These are phyloP conservation scores for Backusella sp. DNA, from an alignment of 192 early-diverging fungal species.

Conservation along the genomic window DNA sequence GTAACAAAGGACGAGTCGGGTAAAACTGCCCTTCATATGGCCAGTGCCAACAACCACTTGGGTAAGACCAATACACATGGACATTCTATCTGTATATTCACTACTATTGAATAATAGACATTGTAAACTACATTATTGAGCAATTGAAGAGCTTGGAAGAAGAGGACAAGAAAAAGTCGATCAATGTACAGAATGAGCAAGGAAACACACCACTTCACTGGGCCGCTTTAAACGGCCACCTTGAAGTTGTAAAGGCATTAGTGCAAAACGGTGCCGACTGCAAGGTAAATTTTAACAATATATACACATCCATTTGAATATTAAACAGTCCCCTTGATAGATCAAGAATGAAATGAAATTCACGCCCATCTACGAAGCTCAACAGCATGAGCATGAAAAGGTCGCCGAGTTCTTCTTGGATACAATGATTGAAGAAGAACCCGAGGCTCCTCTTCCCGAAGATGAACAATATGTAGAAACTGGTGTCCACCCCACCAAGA, in stretches of 20 bases:
- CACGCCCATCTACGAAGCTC: conserved; percentile 51
- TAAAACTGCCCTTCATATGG: conserved; percentile 79
- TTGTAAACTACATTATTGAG: conserved; percentile 50
- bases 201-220: conserved; percentile 80
- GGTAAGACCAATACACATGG: conserved; percentile 25
- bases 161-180: conserved; percentile 14
- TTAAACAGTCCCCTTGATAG: conserved; percentile 18
- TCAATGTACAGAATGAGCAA: conserved; percentile 58
- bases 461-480: conserved; percentile 37
- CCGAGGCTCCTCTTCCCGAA: conserved; percentile 37
- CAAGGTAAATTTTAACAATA: conserved; percentile 41
- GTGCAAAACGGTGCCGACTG: conserved; percentile 60
- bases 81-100: too few species aligned
- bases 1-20: conserved; percentile 47
- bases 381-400: conserved; percentile 45
- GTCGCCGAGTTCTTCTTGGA: conserved; percentile 51
- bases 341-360: conserved; percentile 47
- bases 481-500: conserved; percentile 19
- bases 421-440: conserved; percentile 49
- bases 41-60: conserved; percentile 76
- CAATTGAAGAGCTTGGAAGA: conserved; percentile 26
- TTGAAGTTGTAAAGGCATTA: conserved; percentile 61
- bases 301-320: not conserved
- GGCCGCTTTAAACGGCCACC: conserved; percentile 82
- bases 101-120: conserved; percentile 37